Conservation (phyloP, 108 stramenopile genomes). For the Cylindrotheca fusiformis region DNA sequence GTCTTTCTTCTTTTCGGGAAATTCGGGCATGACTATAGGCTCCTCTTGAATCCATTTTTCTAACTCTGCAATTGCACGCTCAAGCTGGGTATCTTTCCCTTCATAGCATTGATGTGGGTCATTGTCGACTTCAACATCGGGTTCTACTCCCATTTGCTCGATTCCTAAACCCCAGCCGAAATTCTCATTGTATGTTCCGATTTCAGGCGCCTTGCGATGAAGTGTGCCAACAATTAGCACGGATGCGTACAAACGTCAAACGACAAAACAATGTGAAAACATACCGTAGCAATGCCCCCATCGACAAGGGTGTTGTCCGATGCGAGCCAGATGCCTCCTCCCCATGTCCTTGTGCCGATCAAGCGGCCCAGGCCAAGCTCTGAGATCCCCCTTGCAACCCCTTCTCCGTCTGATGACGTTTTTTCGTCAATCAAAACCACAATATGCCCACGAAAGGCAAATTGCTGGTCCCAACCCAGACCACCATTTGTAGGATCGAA, state of each 20-base stretch:
- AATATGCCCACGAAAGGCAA: slow-evolving; percentile 72
- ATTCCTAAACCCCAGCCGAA: slow-evolving; percentile 72
- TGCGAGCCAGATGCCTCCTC: slow-evolving; percentile 73
- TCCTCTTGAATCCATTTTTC: slow-evolving; percentile 56
- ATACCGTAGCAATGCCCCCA: slow-evolving; percentile 61
- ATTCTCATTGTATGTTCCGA: slow-evolving; percentile 65
- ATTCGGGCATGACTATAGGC: slow-evolving; percentile 43
- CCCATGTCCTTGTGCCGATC: slow-evolving; percentile 79
- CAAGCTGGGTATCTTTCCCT: slow-evolving; percentile 61
- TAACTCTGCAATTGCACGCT: slow-evolving; percentile 56
- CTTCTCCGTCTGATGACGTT: slow-evolving; percentile 74
- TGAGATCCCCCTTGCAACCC: slow-evolving; percentile 65
- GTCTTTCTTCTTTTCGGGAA: slow-evolving; percentile 29
- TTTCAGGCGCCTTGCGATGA: slow-evolving; percentile 45
- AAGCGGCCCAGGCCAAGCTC: slow-evolving; percentile 74
- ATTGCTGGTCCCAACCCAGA: slow-evolving; percentile 67
- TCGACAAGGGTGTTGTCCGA: slow-evolving; percentile 73
- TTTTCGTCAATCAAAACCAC: slow-evolving; percentile 74
- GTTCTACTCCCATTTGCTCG: slow-evolving; percentile 64
- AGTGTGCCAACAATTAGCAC: not conserved
- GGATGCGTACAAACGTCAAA: not conserved
- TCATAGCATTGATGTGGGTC: slow-evolving; percentile 52
- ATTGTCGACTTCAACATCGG: slow-evolving; percentile 78
- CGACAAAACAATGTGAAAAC: not conserved
- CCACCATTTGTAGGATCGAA: slow-evolving; percentile 50